Evolutionary conservation across 257 asterid genomes (phyloP).

Genomic region (Solanum appendiculatum): DNA sequence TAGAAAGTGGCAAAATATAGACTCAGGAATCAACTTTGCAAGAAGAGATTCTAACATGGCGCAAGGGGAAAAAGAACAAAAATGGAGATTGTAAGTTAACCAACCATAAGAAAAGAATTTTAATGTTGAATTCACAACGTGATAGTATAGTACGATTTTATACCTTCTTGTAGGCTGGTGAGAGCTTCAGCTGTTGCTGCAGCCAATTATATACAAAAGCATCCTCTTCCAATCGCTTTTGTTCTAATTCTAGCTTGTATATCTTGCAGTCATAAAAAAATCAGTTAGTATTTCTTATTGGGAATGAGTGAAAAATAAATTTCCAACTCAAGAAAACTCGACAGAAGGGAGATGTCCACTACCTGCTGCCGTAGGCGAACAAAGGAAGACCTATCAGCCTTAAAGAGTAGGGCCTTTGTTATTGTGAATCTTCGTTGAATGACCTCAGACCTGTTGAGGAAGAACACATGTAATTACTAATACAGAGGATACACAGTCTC

Average conservation of each 20-base stretch:
- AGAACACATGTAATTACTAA: not conserved
- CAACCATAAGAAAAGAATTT: not conserved
- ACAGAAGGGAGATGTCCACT: not conserved
- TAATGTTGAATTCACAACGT: not conserved
- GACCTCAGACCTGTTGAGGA: constrained; percentile 51
- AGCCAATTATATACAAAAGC: constrained; percentile 76
- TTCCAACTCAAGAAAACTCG: not conserved
- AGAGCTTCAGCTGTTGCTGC: constrained; percentile 67
- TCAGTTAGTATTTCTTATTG: not conserved
- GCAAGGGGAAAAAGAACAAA: not conserved
- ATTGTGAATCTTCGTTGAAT: constrained; percentile 59
- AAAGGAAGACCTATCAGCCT: constrained; percentile 71
- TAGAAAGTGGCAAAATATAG: not conserved
- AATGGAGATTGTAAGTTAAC: not conserved
- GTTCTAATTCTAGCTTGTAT: constrained; percentile 67
- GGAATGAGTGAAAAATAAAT: not conserved
- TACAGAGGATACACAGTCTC: not conserved
- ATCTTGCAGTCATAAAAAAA: constrained; percentile 9
- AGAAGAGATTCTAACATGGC: not conserved
- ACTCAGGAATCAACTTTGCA: not conserved
- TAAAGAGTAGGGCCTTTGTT: constrained; percentile 54
- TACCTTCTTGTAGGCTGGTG: constrained; percentile 85
- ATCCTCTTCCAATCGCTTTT: constrained; percentile 82
- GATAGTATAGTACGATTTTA: not conserved
- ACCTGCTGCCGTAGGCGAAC: constrained; percentile 82